phyloP scores from a whole-genome alignment of 176 grass and related monocot genomes.

The Eragrostis curvula region DNA sequence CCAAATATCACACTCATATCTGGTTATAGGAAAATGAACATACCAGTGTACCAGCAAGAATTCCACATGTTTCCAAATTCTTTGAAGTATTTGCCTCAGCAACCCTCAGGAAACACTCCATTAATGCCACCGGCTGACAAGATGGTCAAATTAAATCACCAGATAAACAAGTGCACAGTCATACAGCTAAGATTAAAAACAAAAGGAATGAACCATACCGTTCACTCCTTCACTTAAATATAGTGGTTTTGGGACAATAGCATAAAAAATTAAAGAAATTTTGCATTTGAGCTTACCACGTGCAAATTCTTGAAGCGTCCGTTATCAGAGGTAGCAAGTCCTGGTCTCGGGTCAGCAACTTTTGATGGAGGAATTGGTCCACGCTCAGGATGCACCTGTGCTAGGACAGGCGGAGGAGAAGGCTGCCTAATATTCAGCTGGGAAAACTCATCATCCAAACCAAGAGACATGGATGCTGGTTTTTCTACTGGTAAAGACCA shows the following conservation, averaged over 20 bases:
- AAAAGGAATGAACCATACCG: conserved; percentile 1
- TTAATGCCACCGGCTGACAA: conserved; percentile 83
- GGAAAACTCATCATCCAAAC: conserved; percentile 61
- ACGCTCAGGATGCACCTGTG: conserved; percentile 65
- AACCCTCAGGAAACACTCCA: conserved; percentile 94
- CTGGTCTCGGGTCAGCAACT: conserved; percentile 90
- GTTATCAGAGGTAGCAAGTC: conserved; percentile 52
- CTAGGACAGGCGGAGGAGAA: conserved; percentile 77
- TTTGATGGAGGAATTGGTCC: conserved; percentile 69
- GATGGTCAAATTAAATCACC: conserved; percentile 26
- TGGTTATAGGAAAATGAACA: conserved; percentile 27
- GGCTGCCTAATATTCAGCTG: conserved; percentile 84
- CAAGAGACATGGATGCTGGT: conserved; percentile 38
- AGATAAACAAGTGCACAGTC: conserved; percentile 2
- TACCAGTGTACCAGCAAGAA: conserved; percentile 95
- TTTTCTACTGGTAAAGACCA: conserved; percentile 73
- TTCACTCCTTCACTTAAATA: conserved; percentile 17
- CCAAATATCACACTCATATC: conserved; percentile 33
- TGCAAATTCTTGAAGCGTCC: conserved; percentile 81
- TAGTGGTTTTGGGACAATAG: conserved; percentile 7
- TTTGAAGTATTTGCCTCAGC: conserved; percentile 83
- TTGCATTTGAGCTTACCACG: conserved; percentile 63
- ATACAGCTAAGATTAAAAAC: conserved; percentile 5
- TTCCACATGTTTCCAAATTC: conserved; percentile 98
- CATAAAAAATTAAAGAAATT: conserved; percentile 25